A percentile compares a stretch with the other conserved stretches of the same genome.
These are phyloP conservation scores for Extremus antarcticus DNA, from an alignment of 495 filamentous ascomycete species.

Conservation along the genomic window DNA sequence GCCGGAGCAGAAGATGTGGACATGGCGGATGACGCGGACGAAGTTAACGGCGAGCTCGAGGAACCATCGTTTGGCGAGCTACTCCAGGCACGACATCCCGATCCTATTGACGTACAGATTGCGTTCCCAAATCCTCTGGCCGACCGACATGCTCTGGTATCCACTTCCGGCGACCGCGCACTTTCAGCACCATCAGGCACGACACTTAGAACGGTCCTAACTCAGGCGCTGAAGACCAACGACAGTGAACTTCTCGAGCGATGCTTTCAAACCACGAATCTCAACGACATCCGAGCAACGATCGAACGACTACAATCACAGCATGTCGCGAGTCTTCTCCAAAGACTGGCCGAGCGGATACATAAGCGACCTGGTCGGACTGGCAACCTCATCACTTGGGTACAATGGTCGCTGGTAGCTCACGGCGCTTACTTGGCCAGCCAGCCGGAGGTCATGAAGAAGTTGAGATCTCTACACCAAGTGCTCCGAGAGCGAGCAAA, in stretches of 20 bases:
- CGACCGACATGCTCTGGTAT: conserved; percentile 28
- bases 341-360: conserved; percentile 76
- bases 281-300: conserved; percentile 66
- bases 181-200: conserved; percentile 48
- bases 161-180: conserved; percentile 21
- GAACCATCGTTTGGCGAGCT: conserved; percentile 85
- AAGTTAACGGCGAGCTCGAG: conserved; percentile 33
- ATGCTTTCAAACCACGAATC: conserved; percentile 70
- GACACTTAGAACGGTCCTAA: conserved; percentile 78
- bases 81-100: conserved; percentile 54
- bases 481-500: conserved; percentile 78
- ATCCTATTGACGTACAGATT: conserved; percentile 67
- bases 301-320: conserved; percentile 81
- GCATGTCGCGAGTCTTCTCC: conserved; percentile 64
- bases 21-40: conserved; percentile 36
- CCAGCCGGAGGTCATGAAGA: conserved; percentile 65
- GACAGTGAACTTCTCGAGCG: conserved; percentile 80
- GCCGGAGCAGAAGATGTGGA: conserved; percentile 10
- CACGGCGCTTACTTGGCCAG: conserved; percentile 86
- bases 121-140: conserved; percentile 38
- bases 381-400: conserved; percentile 86
- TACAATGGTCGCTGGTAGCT: conserved; percentile 89
- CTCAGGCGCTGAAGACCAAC: conserved; percentile 85
- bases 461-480: conserved; percentile 62
- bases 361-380: conserved; percentile 80